phyloP scores from a whole-genome alignment of 345 rosid genomes.

The Populus deltoides region DNA sequence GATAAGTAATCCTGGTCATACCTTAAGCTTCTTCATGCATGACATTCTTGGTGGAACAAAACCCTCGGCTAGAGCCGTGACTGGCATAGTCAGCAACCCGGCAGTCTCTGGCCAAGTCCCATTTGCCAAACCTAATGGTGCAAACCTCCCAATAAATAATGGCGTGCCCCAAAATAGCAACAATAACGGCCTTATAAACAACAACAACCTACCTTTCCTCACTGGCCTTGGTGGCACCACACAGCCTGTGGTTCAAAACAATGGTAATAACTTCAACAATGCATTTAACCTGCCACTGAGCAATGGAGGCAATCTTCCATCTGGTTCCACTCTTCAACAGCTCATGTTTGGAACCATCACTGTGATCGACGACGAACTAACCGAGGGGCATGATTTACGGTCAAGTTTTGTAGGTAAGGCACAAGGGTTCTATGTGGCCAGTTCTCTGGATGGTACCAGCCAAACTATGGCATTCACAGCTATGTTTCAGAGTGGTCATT shows the following conservation, averaged over 20 bases:
- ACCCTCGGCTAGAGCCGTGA: conserved; percentile 70
- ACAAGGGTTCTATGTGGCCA: conserved; percentile 77
- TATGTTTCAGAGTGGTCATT: conserved; percentile 70
- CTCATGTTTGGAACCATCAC: conserved; percentile 89
- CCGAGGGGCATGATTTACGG: conserved; percentile 63
- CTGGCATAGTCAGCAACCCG: conserved; percentile 64
- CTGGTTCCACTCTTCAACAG: conserved; percentile 50
- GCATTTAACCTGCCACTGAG: conserved; percentile 38
- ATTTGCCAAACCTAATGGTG: conserved; percentile 81
- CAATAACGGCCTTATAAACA: conserved; percentile 63
- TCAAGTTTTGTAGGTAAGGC: conserved; percentile 76
- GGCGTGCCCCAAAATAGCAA: conserved; percentile 61
- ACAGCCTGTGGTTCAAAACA: conserved; percentile 46
- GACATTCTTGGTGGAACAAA: conserved; percentile 78
- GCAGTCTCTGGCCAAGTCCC: conserved; percentile 72
- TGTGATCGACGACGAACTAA: conserved; percentile 73
- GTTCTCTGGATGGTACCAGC: conserved; percentile 73
- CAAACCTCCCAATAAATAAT: conserved; percentile 61
- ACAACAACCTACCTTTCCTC: conserved; percentile 81
- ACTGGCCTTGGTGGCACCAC: conserved; percentile 71
- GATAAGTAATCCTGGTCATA: neutral
- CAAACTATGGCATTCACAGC: conserved; percentile 78
- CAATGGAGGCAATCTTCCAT: conserved; percentile 53
- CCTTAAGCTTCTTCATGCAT: conserved; percentile 61
- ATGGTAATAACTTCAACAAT: conserved; percentile 45